Evolutionary conservation across 2,329 filamentous ascomycete species (phyloP).

Genomic region (Aspergillus pseudoglaucus): DNA sequence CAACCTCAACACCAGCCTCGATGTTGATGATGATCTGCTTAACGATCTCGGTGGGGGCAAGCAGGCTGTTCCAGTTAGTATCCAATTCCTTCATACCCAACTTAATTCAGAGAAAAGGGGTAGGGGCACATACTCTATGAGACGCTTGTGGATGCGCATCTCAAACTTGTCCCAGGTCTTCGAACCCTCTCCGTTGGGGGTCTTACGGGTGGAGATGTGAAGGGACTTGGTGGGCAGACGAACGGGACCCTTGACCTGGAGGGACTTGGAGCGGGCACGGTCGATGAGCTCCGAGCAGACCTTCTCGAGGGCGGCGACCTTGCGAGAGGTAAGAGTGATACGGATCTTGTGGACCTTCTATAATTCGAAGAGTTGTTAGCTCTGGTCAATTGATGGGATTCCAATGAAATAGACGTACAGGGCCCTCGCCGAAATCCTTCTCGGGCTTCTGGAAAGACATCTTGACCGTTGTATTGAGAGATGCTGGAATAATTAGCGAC

Average conservation of each 20-base stretch:
- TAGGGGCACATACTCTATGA: constrained; percentile 77
- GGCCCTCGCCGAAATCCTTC: constrained; percentile 87
- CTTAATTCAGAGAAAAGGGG: background rate
- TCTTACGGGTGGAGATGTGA: constrained; percentile 97
- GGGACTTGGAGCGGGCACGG: constrained; percentile 96
- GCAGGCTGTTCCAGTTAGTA: constrained; percentile 53
- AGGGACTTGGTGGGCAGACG: constrained; percentile 95
- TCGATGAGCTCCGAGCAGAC: constrained; percentile 98
- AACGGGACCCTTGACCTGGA: constrained; percentile 96
- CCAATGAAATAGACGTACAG: constrained; percentile 49
- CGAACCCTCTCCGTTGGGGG: constrained; percentile 97
- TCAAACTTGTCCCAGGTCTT: constrained; percentile 99
- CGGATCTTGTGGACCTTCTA: constrained; percentile 96
- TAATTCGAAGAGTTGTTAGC: constrained; percentile 14
- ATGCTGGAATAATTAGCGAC: constrained; percentile 17
- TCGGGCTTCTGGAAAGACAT: constrained; percentile 96
- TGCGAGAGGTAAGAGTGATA: constrained; percentile 93
- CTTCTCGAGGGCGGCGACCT: constrained; percentile 94
- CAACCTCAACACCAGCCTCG: constrained; percentile 49
- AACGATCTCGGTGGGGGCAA: constrained; percentile 82
- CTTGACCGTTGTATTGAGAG: constrained; percentile 40
- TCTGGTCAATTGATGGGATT: background rate
- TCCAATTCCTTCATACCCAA: background rate
- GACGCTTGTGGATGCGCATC: constrained; percentile 98
- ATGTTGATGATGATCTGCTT: constrained; percentile 52